Conservation (phyloP, 352 stramenopile species). For the Phytopythium boreale region DNA sequence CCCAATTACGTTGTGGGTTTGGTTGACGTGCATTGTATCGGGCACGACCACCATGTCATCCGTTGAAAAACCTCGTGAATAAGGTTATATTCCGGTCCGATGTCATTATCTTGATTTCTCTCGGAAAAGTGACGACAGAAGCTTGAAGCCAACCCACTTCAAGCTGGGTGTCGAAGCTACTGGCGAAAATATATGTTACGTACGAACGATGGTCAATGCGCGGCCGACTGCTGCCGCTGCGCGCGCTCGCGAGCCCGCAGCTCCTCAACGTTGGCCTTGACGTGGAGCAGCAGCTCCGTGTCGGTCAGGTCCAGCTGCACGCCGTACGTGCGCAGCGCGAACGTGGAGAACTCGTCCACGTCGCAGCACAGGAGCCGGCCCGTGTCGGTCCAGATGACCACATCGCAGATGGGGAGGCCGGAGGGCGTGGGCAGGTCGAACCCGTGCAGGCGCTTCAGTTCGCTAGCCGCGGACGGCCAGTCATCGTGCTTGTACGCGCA, state of each 20-base stretch:
- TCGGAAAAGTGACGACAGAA: neutral
- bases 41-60: neutral
- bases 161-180: neutral
- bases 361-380: conserved; percentile 57
- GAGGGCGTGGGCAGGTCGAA: conserved; percentile 36
- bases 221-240: neutral
- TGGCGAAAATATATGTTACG: neutral
- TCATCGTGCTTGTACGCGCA: conserved; percentile 35
- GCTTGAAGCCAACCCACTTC: neutral
- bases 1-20: neutral
- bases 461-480: conserved; percentile 41
- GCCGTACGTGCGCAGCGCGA: conserved; percentile 55
- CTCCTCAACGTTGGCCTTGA: conserved; percentile 72
- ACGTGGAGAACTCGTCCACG: conserved; percentile 62
- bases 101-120: neutral
- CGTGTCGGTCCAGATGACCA: conserved; percentile 69
- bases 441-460: conserved; percentile 47
- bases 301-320: conserved; percentile 65
- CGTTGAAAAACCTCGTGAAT: neutral
- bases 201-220: neutral
- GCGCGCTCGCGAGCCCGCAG: conserved; percentile 28
- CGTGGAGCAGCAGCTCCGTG: conserved; percentile 55
- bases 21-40: neutral
- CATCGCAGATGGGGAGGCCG: conserved; percentile 52
- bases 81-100: neutral